phyloP scores from a whole-genome alignment of 306 rosid species.

The Malus domestica region ASM211411v1 NC_041795.1:29309501-29310000 shows the following conservation, averaged over 20 bases:
- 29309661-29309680: slow-evolving; percentile 41
- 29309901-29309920: neutral
- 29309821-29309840: neutral
- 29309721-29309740: neutral
- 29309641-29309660: slow-evolving; percentile 51
- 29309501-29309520: slow-evolving; percentile 62
- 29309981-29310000: neutral
- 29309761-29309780: neutral
- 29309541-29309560: slow-evolving; percentile 48
- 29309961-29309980: neutral
- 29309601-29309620: slow-evolving; percentile 59
- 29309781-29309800: neutral
- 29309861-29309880: neutral
- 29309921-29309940: neutral
- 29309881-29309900: neutral
- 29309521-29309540: slow-evolving; percentile 47
- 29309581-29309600: slow-evolving; percentile 63
- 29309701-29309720: neutral
- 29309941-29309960: neutral
- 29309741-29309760: neutral
- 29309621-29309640: slow-evolving; percentile 51
- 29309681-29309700: slow-evolving; percentile 71
- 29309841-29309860: no score
- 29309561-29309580: slow-evolving; percentile 53
- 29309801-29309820: neutral